Percentiles rank a stretch among this genome's conserved stretches.
These are phyloP conservation scores for Penicillium alfredii DNA, from an alignment of 495 filamentous ascomycete species.

Conservation along the genomic window DNA sequence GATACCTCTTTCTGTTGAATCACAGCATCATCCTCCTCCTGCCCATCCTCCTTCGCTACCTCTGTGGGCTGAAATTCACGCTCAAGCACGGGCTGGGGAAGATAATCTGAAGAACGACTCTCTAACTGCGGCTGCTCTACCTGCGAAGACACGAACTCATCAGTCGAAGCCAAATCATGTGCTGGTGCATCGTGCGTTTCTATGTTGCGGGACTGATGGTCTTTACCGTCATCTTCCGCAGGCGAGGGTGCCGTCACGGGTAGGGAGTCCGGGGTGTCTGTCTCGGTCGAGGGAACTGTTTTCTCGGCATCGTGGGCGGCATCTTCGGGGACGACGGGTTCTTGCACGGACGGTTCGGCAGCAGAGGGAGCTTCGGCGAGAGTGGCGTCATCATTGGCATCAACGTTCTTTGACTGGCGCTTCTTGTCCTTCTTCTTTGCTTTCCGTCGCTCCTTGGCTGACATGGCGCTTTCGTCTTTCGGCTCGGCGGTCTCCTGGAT, in stretches of 20 bases:
- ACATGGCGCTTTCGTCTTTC: conserved; percentile 24
- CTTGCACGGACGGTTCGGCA: conserved; percentile 4
- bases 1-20: background rate
- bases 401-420: conserved; percentile 28
- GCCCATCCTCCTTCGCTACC: conserved; percentile 7
- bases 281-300: conserved; percentile 14
- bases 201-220: conserved; percentile 44
- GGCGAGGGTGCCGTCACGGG: conserved; percentile 33
- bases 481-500: conserved; percentile 11
- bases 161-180: conserved; percentile 44
- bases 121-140: conserved; percentile 39
- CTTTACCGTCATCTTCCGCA: conserved; percentile 47
- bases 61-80: conserved; percentile 20
- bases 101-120: conserved; percentile 32
- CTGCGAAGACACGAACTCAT: conserved; percentile 46
- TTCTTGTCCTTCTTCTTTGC: conserved; percentile 46
- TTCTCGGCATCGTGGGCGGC: conserved; percentile 8
- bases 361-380: conserved; percentile 3
- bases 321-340: conserved; percentile 11
- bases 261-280: conserved; percentile 21
- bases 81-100: conserved; percentile 34
- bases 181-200: conserved; percentile 30
- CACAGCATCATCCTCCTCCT: conserved; percentile 8
- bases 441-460: conserved; percentile 40
- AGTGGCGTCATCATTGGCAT: conserved; percentile 14